Base-by-base conservation (phyloP, 2,329 filamentous ascomycete species). In the Ascochyta fabae region DNA sequence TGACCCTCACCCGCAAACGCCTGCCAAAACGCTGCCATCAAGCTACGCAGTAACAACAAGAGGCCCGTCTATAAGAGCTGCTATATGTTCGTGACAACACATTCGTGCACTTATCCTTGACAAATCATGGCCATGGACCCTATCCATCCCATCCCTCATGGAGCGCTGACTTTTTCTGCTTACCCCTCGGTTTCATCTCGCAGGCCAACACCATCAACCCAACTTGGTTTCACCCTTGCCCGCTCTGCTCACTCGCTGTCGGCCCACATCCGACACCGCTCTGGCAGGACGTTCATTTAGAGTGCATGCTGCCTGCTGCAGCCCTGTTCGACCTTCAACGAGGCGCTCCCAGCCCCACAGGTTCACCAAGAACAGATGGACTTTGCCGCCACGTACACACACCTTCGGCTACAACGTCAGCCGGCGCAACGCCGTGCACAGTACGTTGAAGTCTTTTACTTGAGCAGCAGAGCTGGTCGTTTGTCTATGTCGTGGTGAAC, bases 141-240 rank as follows among this genome's bases (percentile, higher is more conserved):
- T 19, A 19, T 31, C 39, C 16, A 26, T 8, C 6, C 19, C 24
- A 4, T 33, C 42, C 31, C 31, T 47, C 36, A 38, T 23, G 36
- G 27, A 48, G 50, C 27, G 36, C 31, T 36, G 50, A 41, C 33
- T 33, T 22, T 34, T 29, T 12, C 7, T 16, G 8, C 46, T 38
- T 23, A 27, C 36, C 22, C 22, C 15, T 34, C 43, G 49, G 42
- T 50, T 50, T 40, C 36, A 38, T 55, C 46, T 29, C 46, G 16
- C 36, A 33, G 43, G 44, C 44, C 50, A 53, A 53, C 50, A 34
- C 38, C 29, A 42, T 29, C 42, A 40, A 35, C 36, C 27, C 42
- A 24, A 24, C 29, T 38, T 33, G 35, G 52, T 48, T 35, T 43
- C 39, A 38, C 48, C 47, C 22, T 42, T 33, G 47, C 47, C 36